Evolutionary conservation across 2,329 filamentous ascomycete species (phyloP).

Genomic region (Bipolaris bicolor): DNA sequence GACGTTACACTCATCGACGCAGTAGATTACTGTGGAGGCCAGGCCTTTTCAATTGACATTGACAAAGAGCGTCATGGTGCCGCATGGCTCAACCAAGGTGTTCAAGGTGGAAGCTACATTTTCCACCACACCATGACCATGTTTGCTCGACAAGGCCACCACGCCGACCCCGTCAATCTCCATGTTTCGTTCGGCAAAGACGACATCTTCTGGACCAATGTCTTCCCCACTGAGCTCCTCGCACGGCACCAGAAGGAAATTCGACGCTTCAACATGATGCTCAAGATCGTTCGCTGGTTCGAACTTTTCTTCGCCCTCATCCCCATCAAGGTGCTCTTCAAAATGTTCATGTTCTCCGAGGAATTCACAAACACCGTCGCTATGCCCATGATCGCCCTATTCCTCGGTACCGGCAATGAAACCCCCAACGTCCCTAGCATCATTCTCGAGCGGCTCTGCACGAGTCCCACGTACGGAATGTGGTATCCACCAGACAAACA

Average conservation of each 20-base stretch:
- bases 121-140: constrained; percentile 72
- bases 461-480: constrained; percentile 64
- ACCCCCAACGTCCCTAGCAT: constrained; percentile 73
- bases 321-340: constrained; percentile 68
- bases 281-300: constrained; percentile 65
- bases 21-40: constrained; percentile 64
- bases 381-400: constrained; percentile 73
- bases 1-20: constrained; percentile 56
- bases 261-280: constrained; percentile 59
- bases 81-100: constrained; percentile 66
- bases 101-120: constrained; percentile 69
- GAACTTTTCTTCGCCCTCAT: constrained; percentile 65
- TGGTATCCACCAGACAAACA: constrained; percentile 61
- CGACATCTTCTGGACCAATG: constrained; percentile 69
- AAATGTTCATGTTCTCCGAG: constrained; percentile 70
- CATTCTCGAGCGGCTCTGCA: constrained; percentile 62
- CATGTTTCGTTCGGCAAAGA: constrained; percentile 70
- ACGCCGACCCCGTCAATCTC: constrained; percentile 63
- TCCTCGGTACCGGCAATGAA: constrained; percentile 77
- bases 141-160: constrained; percentile 63
- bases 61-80: constrained; percentile 64
- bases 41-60: constrained; percentile 64
- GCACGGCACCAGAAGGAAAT: constrained; percentile 63
- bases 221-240: constrained; percentile 66
- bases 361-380: constrained; percentile 76